Percentiles rank a stretch among this genome's conserved stretches.
Conservation (phyloP, 805 yeast species). For the Teunomyces panamensis region DNA sequence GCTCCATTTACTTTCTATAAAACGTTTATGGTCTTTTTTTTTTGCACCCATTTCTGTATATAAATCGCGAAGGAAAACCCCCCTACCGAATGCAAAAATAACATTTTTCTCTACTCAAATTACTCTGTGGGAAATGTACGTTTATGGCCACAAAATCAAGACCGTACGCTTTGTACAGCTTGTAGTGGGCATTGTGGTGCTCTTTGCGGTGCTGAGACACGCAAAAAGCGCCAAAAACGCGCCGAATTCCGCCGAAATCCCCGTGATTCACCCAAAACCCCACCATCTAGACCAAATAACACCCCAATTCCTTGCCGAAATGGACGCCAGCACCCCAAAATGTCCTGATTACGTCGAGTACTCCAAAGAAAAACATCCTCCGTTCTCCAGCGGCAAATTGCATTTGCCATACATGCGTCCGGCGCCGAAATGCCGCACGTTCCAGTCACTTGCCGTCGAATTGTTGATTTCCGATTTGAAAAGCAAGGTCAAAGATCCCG, state of each 20-base stretch:
- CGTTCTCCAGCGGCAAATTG: conserved; percentile 55
- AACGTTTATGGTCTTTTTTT: not conserved
- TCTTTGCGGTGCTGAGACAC: not conserved
- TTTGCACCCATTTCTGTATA: not conserved
- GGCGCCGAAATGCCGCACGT: conserved; percentile 66
- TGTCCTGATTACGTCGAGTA: conserved; percentile 69
- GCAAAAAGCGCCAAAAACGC: not conserved
- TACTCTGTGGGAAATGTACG: not conserved
- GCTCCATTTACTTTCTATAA: conserved; percentile 13
- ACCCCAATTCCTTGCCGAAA: conserved; percentile 12
- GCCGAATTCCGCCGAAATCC: not conserved
- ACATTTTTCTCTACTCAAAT: not conserved
- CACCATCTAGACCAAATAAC: conserved; percentile 7
- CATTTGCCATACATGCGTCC: conserved; percentile 77
- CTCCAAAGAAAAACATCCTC: conserved; percentile 52
- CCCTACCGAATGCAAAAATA: not conserved
- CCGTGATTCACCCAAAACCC: no score
- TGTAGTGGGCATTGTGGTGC: conserved; percentile 1
- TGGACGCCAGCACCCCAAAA: conserved; percentile 16
- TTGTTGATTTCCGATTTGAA: conserved; percentile 51
- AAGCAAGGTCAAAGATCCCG: conserved; percentile 51
- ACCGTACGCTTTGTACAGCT: conserved; percentile 6
- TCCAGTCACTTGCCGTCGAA: conserved; percentile 62
- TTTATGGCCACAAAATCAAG: conserved; percentile 7
- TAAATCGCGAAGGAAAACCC: not conserved